Base-by-base conservation (phyloP, 2,329 filamentous ascomycete genomes). In the Fusarium ambrosium region DNA sequence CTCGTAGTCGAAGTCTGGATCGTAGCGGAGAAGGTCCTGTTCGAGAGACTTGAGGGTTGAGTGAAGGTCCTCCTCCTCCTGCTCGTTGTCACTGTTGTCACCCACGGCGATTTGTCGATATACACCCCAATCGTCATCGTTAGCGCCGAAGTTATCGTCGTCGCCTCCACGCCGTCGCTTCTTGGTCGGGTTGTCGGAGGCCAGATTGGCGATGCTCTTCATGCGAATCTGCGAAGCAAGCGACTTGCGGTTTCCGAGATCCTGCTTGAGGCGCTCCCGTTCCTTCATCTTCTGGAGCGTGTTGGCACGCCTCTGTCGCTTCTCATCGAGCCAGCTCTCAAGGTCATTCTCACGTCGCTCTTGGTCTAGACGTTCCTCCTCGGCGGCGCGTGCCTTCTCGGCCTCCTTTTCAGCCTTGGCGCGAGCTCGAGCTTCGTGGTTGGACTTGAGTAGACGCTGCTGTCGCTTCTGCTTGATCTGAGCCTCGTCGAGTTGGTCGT, bases 91-190 rank as follows among this genome's bases (percentile, higher is more conserved):
- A 80, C 93, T 94, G 76, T 88, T 89, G 9, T 93, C 93, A 61
- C 95, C 95, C 1, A 94, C 95, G 2, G 95, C 94, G 67, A 98
- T 97, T 45, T 94, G 94, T 63, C 97, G 92, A 84, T 99, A 99
- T 16, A 99, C 95, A 68, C 95, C 95, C 97, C 97, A 99, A 82
- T 99, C 97, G 67, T 97, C 95, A 80, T 99, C 97, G 82, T 99
- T 96, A 60, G 95, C 95, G 66, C 97, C 97, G 80, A 99, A 99
- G 70, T 94, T 95, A 81, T 99, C 97, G 79, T 99, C 97, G 80
- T 98, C 96, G 5, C 93, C 94, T 9, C 95, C 95, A 20, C 95
- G 92, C 16, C 95, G 89, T 66, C 96, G 91, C 83, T 98, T 97
- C 82, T 95, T 95, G 74, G 89, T 87, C 1, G 96, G 95, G 7